phyloP scores from a whole-genome alignment of 495 filamentous ascomycete species.

The Annulohypoxylon maeteangense region DNA sequence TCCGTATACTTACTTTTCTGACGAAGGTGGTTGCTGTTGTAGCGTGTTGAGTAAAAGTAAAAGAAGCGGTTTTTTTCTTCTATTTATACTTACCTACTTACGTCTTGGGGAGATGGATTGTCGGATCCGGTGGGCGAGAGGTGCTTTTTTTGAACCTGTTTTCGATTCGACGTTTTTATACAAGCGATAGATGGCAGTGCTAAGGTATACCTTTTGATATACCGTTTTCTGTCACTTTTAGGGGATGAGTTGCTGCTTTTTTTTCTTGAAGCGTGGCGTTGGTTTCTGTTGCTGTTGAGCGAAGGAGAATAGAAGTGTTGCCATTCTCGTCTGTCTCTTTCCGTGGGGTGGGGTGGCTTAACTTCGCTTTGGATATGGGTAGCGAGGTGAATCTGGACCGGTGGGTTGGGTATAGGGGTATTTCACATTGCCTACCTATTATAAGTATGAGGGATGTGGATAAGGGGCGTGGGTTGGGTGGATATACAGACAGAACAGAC shows the following conservation, averaged over 20 bases:
- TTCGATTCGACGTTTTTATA: not conserved
- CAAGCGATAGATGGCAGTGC: not conserved
- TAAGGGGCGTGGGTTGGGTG: not conserved
- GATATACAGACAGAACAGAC: conserved; percentile 3
- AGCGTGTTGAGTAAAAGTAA: not conserved
- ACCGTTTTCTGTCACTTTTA: too few species aligned
- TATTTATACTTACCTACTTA: not conserved
- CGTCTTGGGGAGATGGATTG: not conserved
- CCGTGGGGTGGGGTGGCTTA: not conserved
- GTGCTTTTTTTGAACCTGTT: not conserved
- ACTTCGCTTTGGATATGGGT: not conserved
- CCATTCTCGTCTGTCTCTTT: not conserved
- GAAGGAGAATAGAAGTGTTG: not conserved
- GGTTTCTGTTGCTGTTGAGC: not conserved
- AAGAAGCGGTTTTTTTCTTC: not conserved
- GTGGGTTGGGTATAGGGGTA: not conserved
- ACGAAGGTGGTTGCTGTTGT: not conserved
- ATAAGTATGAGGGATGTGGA: too few species aligned
- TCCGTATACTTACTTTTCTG: not conserved
- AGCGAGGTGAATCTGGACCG: not conserved
- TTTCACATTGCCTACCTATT: too few species aligned
- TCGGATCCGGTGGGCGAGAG: not conserved
- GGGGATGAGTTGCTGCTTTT: not conserved
- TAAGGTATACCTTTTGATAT: conserved; percentile 9
- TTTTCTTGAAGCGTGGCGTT: conserved; percentile 22